These are phyloP conservation scores for Fusarium sp. DNA, from an alignment of 2,329 filamentous ascomycete genomes.

Conservation along the genomic window DNA sequence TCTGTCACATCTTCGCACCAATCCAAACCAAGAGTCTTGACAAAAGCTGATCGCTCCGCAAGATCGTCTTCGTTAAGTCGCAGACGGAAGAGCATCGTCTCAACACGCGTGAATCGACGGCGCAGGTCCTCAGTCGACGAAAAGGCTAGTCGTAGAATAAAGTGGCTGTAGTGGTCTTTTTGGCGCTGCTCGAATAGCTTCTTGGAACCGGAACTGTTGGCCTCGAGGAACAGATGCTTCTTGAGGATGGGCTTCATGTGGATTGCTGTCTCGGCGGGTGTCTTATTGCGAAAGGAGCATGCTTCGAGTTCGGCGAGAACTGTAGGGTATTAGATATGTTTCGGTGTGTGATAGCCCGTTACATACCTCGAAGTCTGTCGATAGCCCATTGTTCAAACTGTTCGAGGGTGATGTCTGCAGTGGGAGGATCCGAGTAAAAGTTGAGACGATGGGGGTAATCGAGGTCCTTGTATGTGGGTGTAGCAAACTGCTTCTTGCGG, in stretches of 20 bases:
- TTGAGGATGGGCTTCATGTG: constrained; percentile 89
- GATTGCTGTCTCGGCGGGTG: constrained; percentile 79
- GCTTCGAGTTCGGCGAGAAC: constrained; percentile 91
- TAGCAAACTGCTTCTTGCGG: constrained; percentile 88
- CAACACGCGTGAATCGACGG: constrained; percentile 84
- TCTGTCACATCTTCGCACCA: constrained; percentile 91
- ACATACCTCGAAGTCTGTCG: constrained; percentile 80
- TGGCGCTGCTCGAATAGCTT: constrained; percentile 79
- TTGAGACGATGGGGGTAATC: constrained; percentile 89
- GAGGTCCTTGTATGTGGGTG: constrained; percentile 78
- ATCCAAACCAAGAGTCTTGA: constrained; percentile 79
- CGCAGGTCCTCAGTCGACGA: constrained; percentile 90
- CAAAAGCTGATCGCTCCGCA: constrained; percentile 78
- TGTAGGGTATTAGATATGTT: constrained; percentile 49
- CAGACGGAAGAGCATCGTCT: constrained; percentile 89
- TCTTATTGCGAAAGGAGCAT: constrained; percentile 93
- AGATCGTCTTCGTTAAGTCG: constrained; percentile 81
- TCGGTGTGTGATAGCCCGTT: fast-evolving
- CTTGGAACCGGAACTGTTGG: constrained; percentile 72
- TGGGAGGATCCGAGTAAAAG: constrained; percentile 89
- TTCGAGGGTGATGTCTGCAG: constrained; percentile 93
- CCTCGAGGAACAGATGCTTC: constrained; percentile 84
- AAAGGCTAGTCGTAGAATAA: constrained; percentile 94
- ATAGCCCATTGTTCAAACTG: constrained; percentile 99
- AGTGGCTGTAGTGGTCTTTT: constrained; percentile 98